These are phyloP conservation scores for Rhodotorula taiwanensis DNA, from an alignment of 768 basidiomycete species.

Conservation along the genomic window DNA sequence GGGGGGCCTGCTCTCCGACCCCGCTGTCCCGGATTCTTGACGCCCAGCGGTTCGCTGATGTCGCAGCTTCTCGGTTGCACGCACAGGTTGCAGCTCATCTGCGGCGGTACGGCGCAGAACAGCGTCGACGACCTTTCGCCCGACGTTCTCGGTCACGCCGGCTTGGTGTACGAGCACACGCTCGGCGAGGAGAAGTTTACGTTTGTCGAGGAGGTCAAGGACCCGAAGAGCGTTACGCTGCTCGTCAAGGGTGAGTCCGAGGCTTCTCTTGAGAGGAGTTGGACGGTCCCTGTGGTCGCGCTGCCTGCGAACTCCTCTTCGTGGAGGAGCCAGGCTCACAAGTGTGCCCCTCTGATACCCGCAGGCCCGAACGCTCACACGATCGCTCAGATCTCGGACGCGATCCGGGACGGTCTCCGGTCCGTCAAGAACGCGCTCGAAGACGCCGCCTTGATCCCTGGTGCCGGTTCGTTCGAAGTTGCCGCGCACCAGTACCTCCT, in stretches of 20 bases:
- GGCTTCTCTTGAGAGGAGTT: no score
- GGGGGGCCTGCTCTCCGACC: no score
- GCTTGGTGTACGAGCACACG: conserved; percentile 97
- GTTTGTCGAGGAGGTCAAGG: conserved; percentile 91
- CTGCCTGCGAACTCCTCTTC: neutral
- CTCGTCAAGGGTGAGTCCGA: conserved; percentile 68
- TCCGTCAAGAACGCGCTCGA: conserved; percentile 96
- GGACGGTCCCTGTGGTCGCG: neutral
- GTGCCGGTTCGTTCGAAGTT: conserved; percentile 97
- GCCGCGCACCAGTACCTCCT: conserved; percentile 76
- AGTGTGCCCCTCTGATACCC: neutral
- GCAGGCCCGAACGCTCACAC: conserved; percentile 85
- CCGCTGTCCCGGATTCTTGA: no score
- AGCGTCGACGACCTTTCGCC: conserved; percentile 93
- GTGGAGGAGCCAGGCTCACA: neutral
- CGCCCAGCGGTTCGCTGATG: neutral
- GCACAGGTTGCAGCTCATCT: conserved; percentile 78
- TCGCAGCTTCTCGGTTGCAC: neutral
- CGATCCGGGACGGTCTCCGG: conserved; percentile 91
- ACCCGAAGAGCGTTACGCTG: conserved; percentile 88
- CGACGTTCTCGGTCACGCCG: conserved; percentile 89
- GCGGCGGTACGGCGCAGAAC: conserved; percentile 93
- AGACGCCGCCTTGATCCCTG: conserved; percentile 78
- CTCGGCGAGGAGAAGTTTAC: conserved; percentile 98
- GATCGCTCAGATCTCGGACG: conserved; percentile 92